Evolutionary conservation across 192 early-diverging fungal genomes (phyloP).

Genomic region (Coemansia sp.): DNA sequence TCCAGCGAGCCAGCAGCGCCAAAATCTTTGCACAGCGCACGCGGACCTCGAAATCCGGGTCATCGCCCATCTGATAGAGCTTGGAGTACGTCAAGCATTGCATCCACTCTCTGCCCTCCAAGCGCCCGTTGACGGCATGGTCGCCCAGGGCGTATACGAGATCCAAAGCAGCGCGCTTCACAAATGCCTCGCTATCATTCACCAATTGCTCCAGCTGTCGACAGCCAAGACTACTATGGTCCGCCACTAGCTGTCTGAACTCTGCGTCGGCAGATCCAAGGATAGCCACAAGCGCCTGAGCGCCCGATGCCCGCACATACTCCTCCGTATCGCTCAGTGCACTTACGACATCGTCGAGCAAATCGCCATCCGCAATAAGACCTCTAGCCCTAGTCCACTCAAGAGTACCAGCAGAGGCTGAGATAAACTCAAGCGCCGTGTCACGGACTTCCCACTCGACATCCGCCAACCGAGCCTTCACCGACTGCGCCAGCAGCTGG

Average conservation of each 20-base stretch:
- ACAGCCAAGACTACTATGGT: not conserved
- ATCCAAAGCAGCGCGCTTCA: conserved; percentile 41
- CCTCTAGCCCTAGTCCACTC: not conserved
- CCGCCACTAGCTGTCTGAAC: not conserved
- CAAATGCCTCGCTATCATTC: conserved; percentile 50
- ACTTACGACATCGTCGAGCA: conserved; percentile 15
- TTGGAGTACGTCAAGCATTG: conserved; percentile 5
- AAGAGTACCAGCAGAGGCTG: not conserved
- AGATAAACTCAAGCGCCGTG: conserved; percentile 41
- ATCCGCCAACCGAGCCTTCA: conserved; percentile 29
- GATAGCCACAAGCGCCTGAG: conserved; percentile 19
- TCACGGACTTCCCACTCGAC: conserved; percentile 53
- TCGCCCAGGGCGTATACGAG: conserved; percentile 17
- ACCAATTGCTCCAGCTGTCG: conserved; percentile 14
- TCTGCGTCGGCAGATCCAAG: conserved; percentile 1
- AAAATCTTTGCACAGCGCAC: conserved; percentile 34
- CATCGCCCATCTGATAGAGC: conserved; percentile 32
- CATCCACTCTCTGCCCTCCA: conserved; percentile 23
- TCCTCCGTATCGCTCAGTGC: conserved; percentile 40
- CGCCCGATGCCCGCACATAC: conserved; percentile 49
- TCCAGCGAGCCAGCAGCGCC: conserved; percentile 13
- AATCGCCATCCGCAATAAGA: not conserved
- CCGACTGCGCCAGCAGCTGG: not conserved
- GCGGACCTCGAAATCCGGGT: conserved; percentile 54
- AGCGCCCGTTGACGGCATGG: not conserved